Evolutionary conservation across 2,329 filamentous ascomycete species (phyloP).

Genomic region (Thielaviopsis punctulata): DNA sequence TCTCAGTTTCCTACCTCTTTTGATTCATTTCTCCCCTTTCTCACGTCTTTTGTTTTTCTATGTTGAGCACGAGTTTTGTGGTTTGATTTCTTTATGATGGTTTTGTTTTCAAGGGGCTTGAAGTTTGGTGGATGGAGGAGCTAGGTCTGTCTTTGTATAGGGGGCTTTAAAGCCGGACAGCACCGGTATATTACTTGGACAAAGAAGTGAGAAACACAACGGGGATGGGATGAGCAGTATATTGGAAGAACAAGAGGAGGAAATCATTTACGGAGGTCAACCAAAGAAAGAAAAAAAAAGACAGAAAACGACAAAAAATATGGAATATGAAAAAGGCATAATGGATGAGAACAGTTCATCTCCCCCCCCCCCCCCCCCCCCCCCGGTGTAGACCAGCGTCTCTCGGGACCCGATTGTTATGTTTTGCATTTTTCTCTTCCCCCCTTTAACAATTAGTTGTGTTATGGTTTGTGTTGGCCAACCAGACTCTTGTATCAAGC

Average conservation of each 20-base stretch:
- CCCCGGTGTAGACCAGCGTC: background rate
- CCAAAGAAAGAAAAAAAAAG: background rate
- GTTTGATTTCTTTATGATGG: background rate
- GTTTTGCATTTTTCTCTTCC: background rate
- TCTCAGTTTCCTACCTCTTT: background rate
- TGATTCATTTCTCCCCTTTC: background rate
- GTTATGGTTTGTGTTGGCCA: background rate
- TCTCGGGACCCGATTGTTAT: background rate
- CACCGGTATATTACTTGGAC: background rate
- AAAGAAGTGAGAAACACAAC: background rate
- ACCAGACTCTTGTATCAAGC: background rate
- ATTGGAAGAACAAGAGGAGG: background rate
- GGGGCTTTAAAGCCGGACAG: background rate
- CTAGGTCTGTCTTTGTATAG: background rate
- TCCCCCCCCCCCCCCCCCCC: too few relatives aligned
- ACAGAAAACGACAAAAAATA: background rate
- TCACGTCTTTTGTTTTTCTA: background rate
- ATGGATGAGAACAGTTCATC: background rate
- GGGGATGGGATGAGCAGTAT: background rate
- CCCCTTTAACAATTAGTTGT: background rate
- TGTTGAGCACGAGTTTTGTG: background rate
- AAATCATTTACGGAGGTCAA: background rate
- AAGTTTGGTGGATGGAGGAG: background rate
- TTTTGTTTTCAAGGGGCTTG: background rate
- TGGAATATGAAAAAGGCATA: background rate